Percentiles rank a stretch among this genome's conserved stretches.
phyloP scores from a whole-genome alignment of 2,329 filamentous ascomycete species.

The Xylariaceae sp. region DNA sequence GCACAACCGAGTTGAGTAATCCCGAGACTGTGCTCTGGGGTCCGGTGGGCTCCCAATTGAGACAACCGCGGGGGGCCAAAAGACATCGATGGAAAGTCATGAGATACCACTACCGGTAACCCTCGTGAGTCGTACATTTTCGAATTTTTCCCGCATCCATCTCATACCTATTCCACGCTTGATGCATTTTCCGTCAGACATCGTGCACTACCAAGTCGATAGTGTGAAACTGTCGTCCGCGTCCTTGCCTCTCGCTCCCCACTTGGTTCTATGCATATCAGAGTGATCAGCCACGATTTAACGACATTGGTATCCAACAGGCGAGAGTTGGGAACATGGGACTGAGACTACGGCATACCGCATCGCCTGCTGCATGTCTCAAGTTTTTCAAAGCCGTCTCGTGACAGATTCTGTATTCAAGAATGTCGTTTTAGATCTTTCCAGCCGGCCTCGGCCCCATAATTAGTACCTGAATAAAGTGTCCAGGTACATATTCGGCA shows the following conservation, averaged over 20 bases:
- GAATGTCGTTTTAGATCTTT: neutral
- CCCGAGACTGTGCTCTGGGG: slow-evolving; percentile 5
- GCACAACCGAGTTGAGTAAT: slow-evolving; percentile 21
- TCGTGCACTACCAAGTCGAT: neutral
- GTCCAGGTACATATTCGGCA: neutral
- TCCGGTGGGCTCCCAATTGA: slow-evolving; percentile 14
- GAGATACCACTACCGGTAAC: no score
- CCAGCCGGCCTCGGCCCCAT: neutral
- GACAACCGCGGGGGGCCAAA: slow-evolving; percentile 1
- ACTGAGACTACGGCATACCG: neutral
- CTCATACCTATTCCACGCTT: no score
- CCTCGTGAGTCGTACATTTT: no score
- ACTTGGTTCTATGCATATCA: no score
- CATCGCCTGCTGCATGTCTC: neutral
- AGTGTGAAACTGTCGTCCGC: neutral
- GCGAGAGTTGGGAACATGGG: no score
- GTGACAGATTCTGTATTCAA: neutral
- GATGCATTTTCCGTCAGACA: neutral
- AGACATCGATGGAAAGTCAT: no score
- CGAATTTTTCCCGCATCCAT: no score
- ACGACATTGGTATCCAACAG: no score
- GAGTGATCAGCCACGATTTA: no score
- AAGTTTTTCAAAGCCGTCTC: neutral
- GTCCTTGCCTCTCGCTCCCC: no score
- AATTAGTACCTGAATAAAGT: neutral